Evolutionary conservation across 192 early-diverging fungal species (phyloP), one percentile per base, ranked within the genome.

Genomic region (Backusella morwellensis): DNA sequence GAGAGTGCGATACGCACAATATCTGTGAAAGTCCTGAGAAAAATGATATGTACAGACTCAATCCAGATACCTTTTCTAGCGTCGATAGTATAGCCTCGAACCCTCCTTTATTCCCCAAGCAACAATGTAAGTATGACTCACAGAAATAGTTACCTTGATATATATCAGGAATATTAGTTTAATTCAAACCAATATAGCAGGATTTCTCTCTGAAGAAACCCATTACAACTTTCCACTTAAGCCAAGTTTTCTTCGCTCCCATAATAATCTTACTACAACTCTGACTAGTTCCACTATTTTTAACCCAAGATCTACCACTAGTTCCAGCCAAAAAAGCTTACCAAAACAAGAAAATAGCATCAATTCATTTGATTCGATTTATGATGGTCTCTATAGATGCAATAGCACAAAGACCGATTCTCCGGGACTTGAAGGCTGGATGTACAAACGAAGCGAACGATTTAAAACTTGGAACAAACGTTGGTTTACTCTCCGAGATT

Each of bases 401-500:
- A 26, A 3, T 59, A 19, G 11, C 2, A 59, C 23, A 3, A 59
- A 59, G 7, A 59, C 0, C 21, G 9, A 23, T 11, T 23, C 54
- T 7, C 9, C 87, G 0, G 88, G 88, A 59, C 78, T 85, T 70
- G 81, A 85, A 66, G 89, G 89, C 11, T 88, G 81, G 80, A 78
- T 90, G 59, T 82, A 86, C 70, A 90, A 90, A 69, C 86, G 84
- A 66, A 82, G 85, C 1, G 86, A 86, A 35, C 85, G 83, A 12
- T 88, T 87, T 66, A 83, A 82, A 32, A 85, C 80, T 0, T 90
- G 87, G 86, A 88, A 88, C 70, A 81, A 79, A 38, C 83, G 89
- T 15, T 90, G 82, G 85, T 90, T 87, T 76, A 83, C 87, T 32
- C 81, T 88, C 34, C 87, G 87, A 68, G 86, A 85, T 0, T 72